Conservation (phyloP, 2,329 filamentous ascomycete genomes). For the Ophiostoma populinum region DNA sequence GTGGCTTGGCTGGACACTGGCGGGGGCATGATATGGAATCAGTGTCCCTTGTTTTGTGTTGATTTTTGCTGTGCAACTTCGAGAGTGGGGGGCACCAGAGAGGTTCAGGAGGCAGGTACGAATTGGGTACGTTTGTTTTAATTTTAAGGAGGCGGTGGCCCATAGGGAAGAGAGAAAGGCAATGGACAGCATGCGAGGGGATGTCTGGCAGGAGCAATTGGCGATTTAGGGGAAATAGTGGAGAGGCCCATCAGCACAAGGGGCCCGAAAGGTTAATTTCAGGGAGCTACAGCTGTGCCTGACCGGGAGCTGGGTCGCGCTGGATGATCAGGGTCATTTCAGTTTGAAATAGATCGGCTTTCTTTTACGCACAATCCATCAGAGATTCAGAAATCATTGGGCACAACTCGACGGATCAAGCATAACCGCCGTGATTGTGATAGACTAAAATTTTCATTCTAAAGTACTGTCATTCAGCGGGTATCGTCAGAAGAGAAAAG, state of each 20-base stretch:
- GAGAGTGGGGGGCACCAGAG: constrained; percentile 4
- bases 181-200: neutral
- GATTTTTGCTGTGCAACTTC: constrained; percentile 7
- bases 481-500: too few species aligned
- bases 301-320: too few species aligned
- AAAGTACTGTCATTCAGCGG: too few species aligned
- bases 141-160: constrained; percentile 13
- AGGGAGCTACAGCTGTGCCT: constrained; percentile 2
- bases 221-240: constrained; percentile 3
- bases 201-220: constrained; percentile 2
- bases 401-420: too few species aligned
- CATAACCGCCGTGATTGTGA: too few species aligned
- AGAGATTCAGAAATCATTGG: too few species aligned
- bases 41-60: constrained; percentile 8
- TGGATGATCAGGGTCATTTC: too few species aligned
- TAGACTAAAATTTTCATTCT: too few species aligned
- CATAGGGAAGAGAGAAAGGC: neutral
- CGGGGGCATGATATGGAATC: too few species aligned
- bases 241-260: constrained; percentile 4
- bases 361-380: too few species aligned
- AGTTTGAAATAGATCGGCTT: too few species aligned
- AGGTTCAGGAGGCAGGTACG: constrained; percentile 6
- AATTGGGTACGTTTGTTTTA: constrained; percentile 11
- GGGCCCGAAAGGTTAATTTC: constrained; percentile 6
- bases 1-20: too few species aligned